phyloP scores from a whole-genome alignment of 2,329 filamentous ascomycete genomes.

The Fusarium irregulare region DNA sequence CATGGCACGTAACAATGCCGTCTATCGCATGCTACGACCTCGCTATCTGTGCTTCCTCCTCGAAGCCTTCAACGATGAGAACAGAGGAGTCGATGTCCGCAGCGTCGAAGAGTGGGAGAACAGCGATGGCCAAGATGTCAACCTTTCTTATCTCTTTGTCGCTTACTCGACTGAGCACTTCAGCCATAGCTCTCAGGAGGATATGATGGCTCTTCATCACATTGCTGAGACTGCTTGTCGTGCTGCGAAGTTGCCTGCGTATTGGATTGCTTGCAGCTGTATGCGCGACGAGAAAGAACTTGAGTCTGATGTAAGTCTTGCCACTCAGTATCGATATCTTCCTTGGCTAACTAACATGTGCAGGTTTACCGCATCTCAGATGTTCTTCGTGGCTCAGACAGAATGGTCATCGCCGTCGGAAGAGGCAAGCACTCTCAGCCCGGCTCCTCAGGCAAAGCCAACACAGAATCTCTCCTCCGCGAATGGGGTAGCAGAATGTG shows the following conservation, averaged over 20 bases:
- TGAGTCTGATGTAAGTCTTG: conserved; percentile 39
- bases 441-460: conserved; percentile 22
- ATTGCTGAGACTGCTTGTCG: conserved; percentile 46
- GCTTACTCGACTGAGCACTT: conserved; percentile 46
- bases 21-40: conserved; percentile 41
- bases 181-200: conserved; percentile 36
- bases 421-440: conserved; percentile 27
- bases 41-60: conserved; percentile 44
- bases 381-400: conserved; percentile 42
- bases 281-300: conserved; percentile 43
- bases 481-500: conserved; percentile 48
- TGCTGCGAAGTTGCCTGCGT: conserved; percentile 41
- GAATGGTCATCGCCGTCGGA: conserved; percentile 44
- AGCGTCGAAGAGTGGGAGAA: conserved; percentile 42
- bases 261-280: conserved; percentile 46
- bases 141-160: conserved; percentile 42
- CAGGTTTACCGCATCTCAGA: conserved; percentile 45
- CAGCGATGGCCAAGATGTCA: conserved; percentile 34
- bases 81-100: conserved; percentile 40
- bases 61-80: conserved; percentile 40
- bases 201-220: conserved; percentile 43
- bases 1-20: conserved; percentile 39
- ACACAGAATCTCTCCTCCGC: conserved; percentile 40
- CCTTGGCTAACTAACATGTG: conserved; percentile 17
- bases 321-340: no score